Evolutionary conservation across 1,284 basidiomycete genomes (phyloP), one percentile per base, ranked within the genome.

Genomic region (Cryptococcus sp.): DNA sequence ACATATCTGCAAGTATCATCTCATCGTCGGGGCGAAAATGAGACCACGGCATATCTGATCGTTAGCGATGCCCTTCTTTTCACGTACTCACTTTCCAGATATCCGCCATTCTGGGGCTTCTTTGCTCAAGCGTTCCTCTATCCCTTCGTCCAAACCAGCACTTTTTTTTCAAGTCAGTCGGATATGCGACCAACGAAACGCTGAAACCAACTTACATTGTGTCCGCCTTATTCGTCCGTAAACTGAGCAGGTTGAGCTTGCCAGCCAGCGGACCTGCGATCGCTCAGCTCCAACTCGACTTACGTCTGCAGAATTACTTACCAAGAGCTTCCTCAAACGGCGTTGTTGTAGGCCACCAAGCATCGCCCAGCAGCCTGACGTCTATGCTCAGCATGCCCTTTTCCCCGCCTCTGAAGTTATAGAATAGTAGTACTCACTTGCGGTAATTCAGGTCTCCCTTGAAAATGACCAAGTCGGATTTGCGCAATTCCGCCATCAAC

Each of bases 141-240:
- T 61, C 0, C 76, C 77, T 39, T 70, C 69, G 0, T 61, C 54
- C 6, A 79, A 62, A 3, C 77, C 77, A 39, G 66, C 74, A 51
- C 75, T 78, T 59, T 3, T 10, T 13, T 22, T 8, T 16, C 2
- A 45, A 39, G 16, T 23, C 10, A 34, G 29, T 51, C 26, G 38
- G 47, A 44, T 16, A 11, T 11, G 41, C n/a, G 37, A 47, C 23
- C 23, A 39, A 10, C 1, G 8, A 17, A 22, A n/a, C n/a, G 34
- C 3, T n/a, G 23, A 17, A 48, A 19, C n/a, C 11, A 17, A 68
- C 76, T 62, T 57, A 78, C 37, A 89, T 89, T 1, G 97, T 93
- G 71, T 98, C 94, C 0, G 95, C 95, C 77, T 99, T 98, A 81
- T 91, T 93, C 1, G 95, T 99, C 23, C 95, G 85, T 58, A 97